Evolutionary conservation across 73 alveolate species (phyloP), one percentile per base, ranked within the genome.

Genomic region (Effrenium voratum): DNA sequence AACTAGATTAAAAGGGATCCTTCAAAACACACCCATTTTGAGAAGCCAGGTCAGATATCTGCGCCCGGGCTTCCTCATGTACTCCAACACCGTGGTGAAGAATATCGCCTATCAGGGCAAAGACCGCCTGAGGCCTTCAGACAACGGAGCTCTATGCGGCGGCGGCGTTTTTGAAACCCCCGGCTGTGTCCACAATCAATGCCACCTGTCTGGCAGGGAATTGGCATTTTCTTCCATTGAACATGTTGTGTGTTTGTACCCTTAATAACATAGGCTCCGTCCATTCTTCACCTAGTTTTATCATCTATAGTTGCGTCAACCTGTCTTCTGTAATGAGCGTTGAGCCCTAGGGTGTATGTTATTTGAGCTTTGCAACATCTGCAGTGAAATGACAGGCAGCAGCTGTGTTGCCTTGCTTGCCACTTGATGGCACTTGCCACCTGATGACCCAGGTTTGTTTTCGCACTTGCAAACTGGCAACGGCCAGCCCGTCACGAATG

Each of bases 91-190:
- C 72, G 40, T 30, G 85, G 84, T 87, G 47, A 87, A 63, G 40
- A 87, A 87, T 52, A 87, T 87, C 22, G 95, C 97, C 50, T 90
- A 68, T 87, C 97, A 90, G 55, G 97, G 97, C n/a, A 90, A 90
- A 87, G 95, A 87, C 95, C n/a, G n/a, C 36, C 28, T 50, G 40
- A 49, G 97, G 0, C 97, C 97, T 34, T 66, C 97, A 38, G 97
- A 90, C 87, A 90, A 90, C 36, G 97, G 97, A 1, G 97, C 97
- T 22, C 41, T 90, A n/a, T 90, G 97, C 32, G 97, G 97, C 26
- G 97, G 97, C 1, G 97, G 88, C 44, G 97, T 90, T 40, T 90
- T 90, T 43, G 97, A 90, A 44, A 90, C 97, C 1, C 97, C 97
- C 8, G 87, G 97, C 19, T 90, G 97, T 57, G 97, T 90, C n/a